Evolutionary conservation across 805 yeast genomes (phyloP).

Genomic region (Osmozyma mogii): DNA sequence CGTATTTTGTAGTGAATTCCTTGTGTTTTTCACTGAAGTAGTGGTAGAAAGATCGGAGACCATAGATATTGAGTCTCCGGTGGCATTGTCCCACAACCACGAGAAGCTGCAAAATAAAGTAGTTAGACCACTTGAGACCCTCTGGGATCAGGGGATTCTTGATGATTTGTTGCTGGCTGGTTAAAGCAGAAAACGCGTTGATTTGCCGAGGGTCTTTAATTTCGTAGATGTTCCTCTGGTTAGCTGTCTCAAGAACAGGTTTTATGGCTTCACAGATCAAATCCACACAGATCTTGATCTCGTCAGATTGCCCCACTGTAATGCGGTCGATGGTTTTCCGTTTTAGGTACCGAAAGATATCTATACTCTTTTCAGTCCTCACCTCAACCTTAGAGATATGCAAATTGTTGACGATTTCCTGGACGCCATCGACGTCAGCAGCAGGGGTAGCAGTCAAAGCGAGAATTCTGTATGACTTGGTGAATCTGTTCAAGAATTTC

Average conservation of each 20-base stretch:
- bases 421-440: constrained; percentile 78
- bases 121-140: constrained; percentile 69
- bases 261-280: constrained; percentile 54
- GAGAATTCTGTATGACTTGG: constrained; percentile 56
- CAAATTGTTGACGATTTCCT: constrained; percentile 69
- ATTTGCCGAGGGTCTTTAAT: constrained; percentile 59
- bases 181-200: constrained; percentile 65
- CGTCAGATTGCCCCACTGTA: constrained; percentile 44
- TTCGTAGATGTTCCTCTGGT: constrained; percentile 54
- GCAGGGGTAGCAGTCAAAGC: constrained; percentile 98
- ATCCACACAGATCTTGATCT: constrained; percentile 49
- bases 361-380: constrained; percentile 77
- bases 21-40: constrained; percentile 53
- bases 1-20: constrained; percentile 52
- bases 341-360: constrained; percentile 74
- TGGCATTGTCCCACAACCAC: constrained; percentile 67
- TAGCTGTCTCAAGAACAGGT: constrained; percentile 60
- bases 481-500: constrained; percentile 46
- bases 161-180: constrained; percentile 52
- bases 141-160: constrained; percentile 50
- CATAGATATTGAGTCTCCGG: constrained; percentile 69
- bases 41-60: constrained; percentile 65
- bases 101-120: constrained; percentile 52
- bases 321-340: constrained; percentile 53
- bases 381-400: constrained; percentile 72